Evolutionary conservation across 176 grass and related monocot genomes (phyloP).

Genomic region (Pontederia crassipes): DNA sequence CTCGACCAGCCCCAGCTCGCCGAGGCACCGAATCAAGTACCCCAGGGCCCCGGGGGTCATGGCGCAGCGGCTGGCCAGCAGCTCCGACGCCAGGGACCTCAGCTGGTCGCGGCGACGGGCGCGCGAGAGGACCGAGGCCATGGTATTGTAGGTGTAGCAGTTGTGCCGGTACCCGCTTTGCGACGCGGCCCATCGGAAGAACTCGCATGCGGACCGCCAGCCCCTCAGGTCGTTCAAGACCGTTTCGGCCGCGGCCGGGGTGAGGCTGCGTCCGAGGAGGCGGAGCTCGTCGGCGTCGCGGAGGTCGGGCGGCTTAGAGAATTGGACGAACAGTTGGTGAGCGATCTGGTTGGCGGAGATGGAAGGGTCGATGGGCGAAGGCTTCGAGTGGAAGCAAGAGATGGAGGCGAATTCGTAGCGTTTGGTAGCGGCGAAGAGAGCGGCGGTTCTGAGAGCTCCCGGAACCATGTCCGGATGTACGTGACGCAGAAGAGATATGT

Average conservation of each 20-base stretch:
- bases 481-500: too few relatives aligned
- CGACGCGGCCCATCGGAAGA: constrained; percentile 54
- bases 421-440: neutral
- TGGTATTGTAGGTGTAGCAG: constrained; percentile 83
- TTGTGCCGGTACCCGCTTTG: constrained; percentile 63
- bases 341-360: constrained; percentile 16
- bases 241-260: constrained; percentile 20
- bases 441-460: neutral
- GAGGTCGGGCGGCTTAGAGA: constrained; percentile 40
- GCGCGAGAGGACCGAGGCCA: constrained; percentile 45
- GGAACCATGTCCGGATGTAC: neutral
- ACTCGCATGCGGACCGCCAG: constrained; percentile 64
- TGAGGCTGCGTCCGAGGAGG: constrained; percentile 30
- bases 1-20: constrained; percentile 35
- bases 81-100: constrained; percentile 31
- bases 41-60: constrained; percentile 70
- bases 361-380: neutral
- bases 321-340: constrained; percentile 73
- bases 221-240: constrained; percentile 38
- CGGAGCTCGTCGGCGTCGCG: constrained; percentile 33
- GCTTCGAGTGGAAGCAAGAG: neutral
- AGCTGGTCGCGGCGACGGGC: constrained; percentile 30
- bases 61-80: constrained; percentile 25
- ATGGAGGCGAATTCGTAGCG: neutral
- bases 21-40: constrained; percentile 64